Base-by-base conservation (phyloP, 2,329 filamentous ascomycete species). In the Alternaria sp. region DNA sequence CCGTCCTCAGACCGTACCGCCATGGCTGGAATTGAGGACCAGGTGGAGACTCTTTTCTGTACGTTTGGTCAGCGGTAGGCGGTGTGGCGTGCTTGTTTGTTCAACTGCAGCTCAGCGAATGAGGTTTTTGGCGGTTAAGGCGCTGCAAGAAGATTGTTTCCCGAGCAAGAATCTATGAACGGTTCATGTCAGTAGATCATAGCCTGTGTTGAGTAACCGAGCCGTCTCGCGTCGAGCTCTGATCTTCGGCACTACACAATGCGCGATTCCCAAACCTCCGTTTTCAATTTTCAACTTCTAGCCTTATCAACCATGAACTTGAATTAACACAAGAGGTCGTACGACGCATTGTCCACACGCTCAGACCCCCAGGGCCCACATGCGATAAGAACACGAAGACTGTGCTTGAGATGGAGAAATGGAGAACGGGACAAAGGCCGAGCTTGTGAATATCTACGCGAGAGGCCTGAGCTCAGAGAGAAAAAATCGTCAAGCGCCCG, bases 51-150 rank as follows among this genome's bases (percentile, higher is more conserved):
- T n/a, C 42, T 32, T 22, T 26, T 44, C 14, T 20, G 16, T n/a
- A 30, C 7, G 24, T n/a, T 32, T 30, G 44, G 42, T 41, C 46
- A 57, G 53, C 43, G 30, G 44, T 7, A 57, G 49, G 63, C 63
- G 63, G 63, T 65, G 58, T 65, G 63, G 61, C 61, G 55, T 65
- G 63, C 61, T 62, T 59, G 22, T 32, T 41, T 39, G 24, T 18
- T 39, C 30, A 43, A 49, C 30, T 38, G 24, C 38, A 24, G 36
- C 34, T 16, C 51, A 47, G 38, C 51, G 34, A 54, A 59, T 34
- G 34, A 47, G 22, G 51, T 24, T 34, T 56, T 26, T 41, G 38
- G 57, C 57, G 52, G 51, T 49, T 59, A 54, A 32, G 51, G 57
- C 57, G 57, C 57, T 22, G 24, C 12, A 22, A 39, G 3, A n/a